These are phyloP conservation scores for Phytophthora aleatoria DNA, from an alignment of 352 stramenopile genomes.

Conservation along the genomic window DNA sequence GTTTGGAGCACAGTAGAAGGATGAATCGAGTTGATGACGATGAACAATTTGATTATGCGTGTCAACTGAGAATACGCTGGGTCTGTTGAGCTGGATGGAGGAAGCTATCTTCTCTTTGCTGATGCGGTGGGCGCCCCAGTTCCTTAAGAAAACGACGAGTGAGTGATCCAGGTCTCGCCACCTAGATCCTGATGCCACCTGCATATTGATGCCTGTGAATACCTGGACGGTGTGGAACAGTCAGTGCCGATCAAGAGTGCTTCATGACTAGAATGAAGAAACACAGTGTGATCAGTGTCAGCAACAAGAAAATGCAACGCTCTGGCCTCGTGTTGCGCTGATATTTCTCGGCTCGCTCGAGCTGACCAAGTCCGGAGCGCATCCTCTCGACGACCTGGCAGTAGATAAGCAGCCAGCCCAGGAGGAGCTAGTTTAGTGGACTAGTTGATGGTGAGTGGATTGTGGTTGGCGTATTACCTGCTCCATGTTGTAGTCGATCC, in stretches of 20 bases:
- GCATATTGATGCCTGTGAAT: neutral
- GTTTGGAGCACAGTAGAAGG: neutral
- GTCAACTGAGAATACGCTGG: conserved; percentile 47
- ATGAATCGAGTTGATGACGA: conserved; percentile 43
- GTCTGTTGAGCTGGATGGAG: conserved; percentile 7
- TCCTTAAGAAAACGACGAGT: conserved; percentile 49
- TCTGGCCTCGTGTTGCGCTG: conserved; percentile 70
- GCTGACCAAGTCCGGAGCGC: conserved; percentile 61
- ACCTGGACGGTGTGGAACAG: neutral
- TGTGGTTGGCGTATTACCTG: conserved; percentile 42
- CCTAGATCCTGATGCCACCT: conserved; percentile 37
- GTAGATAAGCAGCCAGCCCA: neutral
- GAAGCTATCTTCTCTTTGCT: neutral
- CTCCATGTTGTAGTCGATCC: conserved; percentile 90
- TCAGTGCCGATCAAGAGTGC: conserved; percentile 46
- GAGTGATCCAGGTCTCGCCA: conserved; percentile 23
- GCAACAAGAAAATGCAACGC: conserved; percentile 72
- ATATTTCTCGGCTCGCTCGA: conserved; percentile 64
- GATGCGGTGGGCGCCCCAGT: neutral
- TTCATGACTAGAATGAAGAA: conserved; percentile 73
- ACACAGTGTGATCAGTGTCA: conserved; percentile 67
- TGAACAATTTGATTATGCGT: conserved; percentile 52
- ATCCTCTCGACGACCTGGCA: conserved; percentile 60
- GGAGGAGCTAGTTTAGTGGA: neutral
- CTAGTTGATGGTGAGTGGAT: neutral